Conservation (phyloP, 2,329 filamentous ascomycete species). For the Pyrenophora teres region DNA sequence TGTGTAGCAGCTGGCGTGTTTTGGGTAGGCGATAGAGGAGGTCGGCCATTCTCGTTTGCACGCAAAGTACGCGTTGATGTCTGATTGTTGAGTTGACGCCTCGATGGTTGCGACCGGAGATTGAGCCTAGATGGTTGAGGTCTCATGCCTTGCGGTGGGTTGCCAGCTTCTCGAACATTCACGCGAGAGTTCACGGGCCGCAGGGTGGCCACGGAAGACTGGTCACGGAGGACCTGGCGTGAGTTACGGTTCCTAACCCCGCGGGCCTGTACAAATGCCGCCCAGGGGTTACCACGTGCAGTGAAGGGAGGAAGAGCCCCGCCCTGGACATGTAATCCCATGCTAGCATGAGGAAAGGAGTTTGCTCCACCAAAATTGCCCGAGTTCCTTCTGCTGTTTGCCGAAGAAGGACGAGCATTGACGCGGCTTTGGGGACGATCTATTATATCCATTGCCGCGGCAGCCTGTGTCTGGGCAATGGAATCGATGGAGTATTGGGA, state of each 20-base stretch:
- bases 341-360: conserved; percentile 35
- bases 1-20: conserved; percentile 21
- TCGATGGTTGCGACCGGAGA: conserved; percentile 44
- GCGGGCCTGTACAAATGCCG: conserved; percentile 40
- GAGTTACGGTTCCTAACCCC: conserved; percentile 35
- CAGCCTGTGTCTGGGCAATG: conserved; percentile 35
- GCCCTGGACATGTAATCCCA: conserved; percentile 43
- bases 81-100: conserved; percentile 43
- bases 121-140: conserved; percentile 45
- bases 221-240: conserved; percentile 44
- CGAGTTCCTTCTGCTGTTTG: conserved; percentile 42
- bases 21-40: conserved; percentile 35
- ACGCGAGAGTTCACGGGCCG: conserved; percentile 41
- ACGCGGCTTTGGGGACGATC: conserved; percentile 47
- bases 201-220: conserved; percentile 47
- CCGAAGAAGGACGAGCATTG: conserved; percentile 43
- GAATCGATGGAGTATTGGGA: conserved; percentile 35
- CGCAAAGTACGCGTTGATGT: conserved; percentile 45
- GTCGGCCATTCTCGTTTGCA: conserved; percentile 38
- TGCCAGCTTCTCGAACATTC: conserved; percentile 40
- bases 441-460: conserved; percentile 40
- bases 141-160: conserved; percentile 34
- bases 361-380: conserved; percentile 40
- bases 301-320: conserved; percentile 38
- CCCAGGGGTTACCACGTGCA: conserved; percentile 45